Evolutionary conservation across 2,329 filamentous ascomycete species (phyloP).

Genomic region (Aspergillus novoparasiticus): DNA sequence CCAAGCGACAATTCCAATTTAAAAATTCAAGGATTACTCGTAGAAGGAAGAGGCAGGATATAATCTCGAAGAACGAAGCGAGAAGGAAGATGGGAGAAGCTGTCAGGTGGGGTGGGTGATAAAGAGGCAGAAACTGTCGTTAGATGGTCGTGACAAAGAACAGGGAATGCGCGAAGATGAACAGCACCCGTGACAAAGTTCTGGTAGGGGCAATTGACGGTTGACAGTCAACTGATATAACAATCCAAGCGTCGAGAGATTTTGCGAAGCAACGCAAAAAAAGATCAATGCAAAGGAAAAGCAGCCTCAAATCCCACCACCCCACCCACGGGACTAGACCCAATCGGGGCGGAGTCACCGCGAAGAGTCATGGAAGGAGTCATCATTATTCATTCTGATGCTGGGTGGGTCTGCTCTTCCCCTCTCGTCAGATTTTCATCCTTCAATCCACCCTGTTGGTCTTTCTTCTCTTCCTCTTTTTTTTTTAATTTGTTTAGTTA

Average conservation of each 20-base stretch:
- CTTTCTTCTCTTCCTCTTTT: background rate
- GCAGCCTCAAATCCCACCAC: conserved; percentile 8
- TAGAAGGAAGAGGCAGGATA: background rate
- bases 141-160: background rate
- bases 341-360: conserved; percentile 15
- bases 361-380: conserved; percentile 18
- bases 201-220: background rate
- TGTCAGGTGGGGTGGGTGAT: conserved; percentile 3
- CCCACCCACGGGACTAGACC: conserved; percentile 20
- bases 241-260: background rate
- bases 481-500: no score
- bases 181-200: background rate
- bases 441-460: background rate
- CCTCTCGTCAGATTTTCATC: background rate
- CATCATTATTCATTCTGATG: conserved; percentile 21
- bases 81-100: background rate
- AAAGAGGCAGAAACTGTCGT: background rate
- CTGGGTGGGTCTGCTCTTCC: background rate
- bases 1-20: conserved; percentile 1
- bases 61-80: background rate
- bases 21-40: background rate
- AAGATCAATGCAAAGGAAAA: conserved; percentile 9
- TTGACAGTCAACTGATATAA: background rate
- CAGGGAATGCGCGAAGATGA: background rate
- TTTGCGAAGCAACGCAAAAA: conserved; percentile 1